Evolutionary conservation across 345 rosid species (phyloP).

Genomic region (Sonneratia alba): DNA sequence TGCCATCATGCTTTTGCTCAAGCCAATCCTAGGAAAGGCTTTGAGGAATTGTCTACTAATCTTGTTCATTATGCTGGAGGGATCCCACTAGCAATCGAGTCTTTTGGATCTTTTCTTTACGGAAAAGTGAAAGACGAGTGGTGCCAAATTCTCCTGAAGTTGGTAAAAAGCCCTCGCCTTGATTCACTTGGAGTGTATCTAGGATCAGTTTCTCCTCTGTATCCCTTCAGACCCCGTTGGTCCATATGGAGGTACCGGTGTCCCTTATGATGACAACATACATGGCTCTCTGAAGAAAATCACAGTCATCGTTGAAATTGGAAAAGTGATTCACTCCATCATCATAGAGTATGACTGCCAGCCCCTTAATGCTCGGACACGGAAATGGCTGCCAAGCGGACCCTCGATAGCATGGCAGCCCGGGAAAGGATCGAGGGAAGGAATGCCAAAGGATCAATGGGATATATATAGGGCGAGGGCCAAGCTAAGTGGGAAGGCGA

Average conservation of each 20-base stretch:
- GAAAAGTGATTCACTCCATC: neutral
- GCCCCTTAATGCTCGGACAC: too few relatives aligned
- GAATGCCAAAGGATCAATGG: too few relatives aligned
- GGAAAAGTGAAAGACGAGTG: neutral
- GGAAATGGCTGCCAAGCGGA: too few relatives aligned
- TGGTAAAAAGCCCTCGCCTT: slow-evolving; percentile 1
- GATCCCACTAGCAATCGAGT: neutral
- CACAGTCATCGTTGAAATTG: neutral
- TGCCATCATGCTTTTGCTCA: neutral
- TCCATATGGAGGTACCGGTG: neutral
- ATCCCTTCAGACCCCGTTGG: neutral
- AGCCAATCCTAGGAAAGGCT: neutral
- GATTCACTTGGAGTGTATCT: slow-evolving; percentile 1
- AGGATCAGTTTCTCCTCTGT: neutral
- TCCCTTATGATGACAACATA: neutral
- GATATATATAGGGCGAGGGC: too few relatives aligned
- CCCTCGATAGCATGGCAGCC: too few relatives aligned
- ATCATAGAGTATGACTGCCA: slow-evolving; percentile 2
- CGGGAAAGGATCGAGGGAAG: too few relatives aligned
- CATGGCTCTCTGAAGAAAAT: neutral
- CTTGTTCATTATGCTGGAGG: neutral
- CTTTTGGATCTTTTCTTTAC: neutral
- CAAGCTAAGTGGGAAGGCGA: too few relatives aligned
- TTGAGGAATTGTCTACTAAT: neutral
- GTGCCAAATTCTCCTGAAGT: neutral